phyloP scores from a whole-genome alignment of 1,139 yeast genomes.

The Scheffersomyces cryptocercus region DNA sequence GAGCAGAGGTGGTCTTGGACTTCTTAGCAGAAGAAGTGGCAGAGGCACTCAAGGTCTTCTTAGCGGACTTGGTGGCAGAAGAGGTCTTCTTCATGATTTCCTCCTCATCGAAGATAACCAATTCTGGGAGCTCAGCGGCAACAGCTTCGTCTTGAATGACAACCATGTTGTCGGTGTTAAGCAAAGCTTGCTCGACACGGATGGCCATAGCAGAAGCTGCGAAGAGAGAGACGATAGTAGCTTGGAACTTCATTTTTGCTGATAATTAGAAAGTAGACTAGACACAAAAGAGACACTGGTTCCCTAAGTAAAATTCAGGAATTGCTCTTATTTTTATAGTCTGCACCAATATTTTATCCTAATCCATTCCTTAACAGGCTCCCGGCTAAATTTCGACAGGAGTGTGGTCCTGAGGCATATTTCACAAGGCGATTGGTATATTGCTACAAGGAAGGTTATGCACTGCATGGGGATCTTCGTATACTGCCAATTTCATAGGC shows the following conservation, averaged over 20 bases:
- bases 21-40: constrained; percentile 2
- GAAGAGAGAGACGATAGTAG: constrained; percentile 3
- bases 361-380: too few species aligned
- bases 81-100: constrained; percentile 4
- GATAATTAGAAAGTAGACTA: too few species aligned
- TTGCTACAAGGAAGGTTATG: too few species aligned
- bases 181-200: constrained; percentile 14
- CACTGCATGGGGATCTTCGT: too few species aligned
- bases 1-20: constrained; percentile 5
- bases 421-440: too few species aligned
- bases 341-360: too few species aligned
- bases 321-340: too few species aligned
- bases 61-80: not conserved
- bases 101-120: constrained; percentile 13
- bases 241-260: not conserved
- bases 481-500: too few species aligned
- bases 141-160: constrained; percentile 10
- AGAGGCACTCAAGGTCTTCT: not conserved
- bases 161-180: constrained; percentile 14
- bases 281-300: too few species aligned
- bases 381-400: too few species aligned
- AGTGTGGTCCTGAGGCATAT: too few species aligned
- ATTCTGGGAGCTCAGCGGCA: constrained; percentile 11
- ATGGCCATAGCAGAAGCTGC: constrained; percentile 14
- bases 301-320: too few species aligned